These are phyloP conservation scores for Acanthamoeba healyi DNA, from an alignment of 208 protist species.

Conservation along the genomic window DNA sequence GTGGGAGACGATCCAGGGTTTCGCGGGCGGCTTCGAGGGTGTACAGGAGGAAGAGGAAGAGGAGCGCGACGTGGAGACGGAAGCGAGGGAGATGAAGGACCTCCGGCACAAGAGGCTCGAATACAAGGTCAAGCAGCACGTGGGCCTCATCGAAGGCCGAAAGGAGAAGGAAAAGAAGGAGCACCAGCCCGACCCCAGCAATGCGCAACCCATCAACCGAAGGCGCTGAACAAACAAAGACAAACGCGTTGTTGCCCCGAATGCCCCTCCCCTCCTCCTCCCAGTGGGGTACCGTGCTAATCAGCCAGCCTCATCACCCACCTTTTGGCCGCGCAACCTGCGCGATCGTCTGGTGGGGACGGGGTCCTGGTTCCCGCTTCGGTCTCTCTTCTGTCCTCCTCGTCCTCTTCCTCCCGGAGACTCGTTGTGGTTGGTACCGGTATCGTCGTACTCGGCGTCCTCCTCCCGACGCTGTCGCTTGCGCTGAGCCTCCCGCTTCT, in stretches of 20 bases:
- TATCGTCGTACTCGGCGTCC: neutral
- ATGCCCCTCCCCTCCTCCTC: too few species aligned
- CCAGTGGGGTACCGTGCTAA: too few species aligned
- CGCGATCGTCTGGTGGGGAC: neutral
- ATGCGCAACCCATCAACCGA: neutral
- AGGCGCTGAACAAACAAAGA: neutral
- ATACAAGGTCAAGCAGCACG: neutral
- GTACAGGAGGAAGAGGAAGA: slow-evolving; percentile 20
- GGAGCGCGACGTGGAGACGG: slow-evolving; percentile 1
- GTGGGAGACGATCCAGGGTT: slow-evolving; percentile 23
- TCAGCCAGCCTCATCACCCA: too few species aligned
- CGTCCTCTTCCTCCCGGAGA: neutral
- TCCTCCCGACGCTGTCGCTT: slow-evolving; percentile 7
- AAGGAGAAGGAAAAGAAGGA: neutral
- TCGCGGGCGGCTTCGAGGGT: slow-evolving; percentile 14
- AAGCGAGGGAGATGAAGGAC: slow-evolving; percentile 4
- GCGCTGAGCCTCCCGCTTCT: neutral
- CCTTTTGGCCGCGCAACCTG: neutral
- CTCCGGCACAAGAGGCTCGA: neutral
- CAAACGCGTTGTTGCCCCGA: too few species aligned
- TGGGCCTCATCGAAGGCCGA: neutral
- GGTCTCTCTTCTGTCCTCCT: neutral
- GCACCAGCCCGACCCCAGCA: neutral
- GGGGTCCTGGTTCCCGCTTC: too few species aligned
- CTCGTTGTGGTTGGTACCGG: neutral